Base-by-base conservation (phyloP, 2,329 filamentous ascomycete genomes). In the Apiospora koreana region DNA sequence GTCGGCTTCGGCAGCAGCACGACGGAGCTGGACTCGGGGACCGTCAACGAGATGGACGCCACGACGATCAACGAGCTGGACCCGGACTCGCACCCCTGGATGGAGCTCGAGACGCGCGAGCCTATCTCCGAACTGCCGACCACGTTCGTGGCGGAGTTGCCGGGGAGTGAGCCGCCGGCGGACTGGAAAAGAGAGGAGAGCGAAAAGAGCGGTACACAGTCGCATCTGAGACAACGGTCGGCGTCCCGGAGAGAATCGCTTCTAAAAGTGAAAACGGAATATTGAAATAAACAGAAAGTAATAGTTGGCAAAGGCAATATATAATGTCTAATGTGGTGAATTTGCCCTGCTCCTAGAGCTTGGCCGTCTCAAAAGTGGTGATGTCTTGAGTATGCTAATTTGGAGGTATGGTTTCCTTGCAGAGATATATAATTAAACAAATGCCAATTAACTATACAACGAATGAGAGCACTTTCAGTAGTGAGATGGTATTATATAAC, bases 41-140 rank as follows among this genome's bases (percentile, higher is more conserved):
- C 54, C 10, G 54, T 58, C 14, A 69, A 43, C 25, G 67, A 69
- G 54, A 69, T 69, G 67, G 66, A 68, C 66, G 66, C 66, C n/a
- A 38, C 14, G 45, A 48, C 45, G 43, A 38, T 54, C 45, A 38
- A 54, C 45, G 66, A 68, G 25, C 21, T 21, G 28, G 45, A 54
- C 10, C 23, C 28, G 18, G n/a, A 54, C 31, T 25, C 66, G 28
- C 66, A 48, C 10, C 66, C 43, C 4, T 41, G 43, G 28, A 35
- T 68, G 41, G 66, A 68, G 35, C 43, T 68, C 43, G 48, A 62
- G 35, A 54, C 67, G 23, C 31, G 25, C 14, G 41, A 64, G 18
- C 54, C 31, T 10, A 50, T 25, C 16, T n/a, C 35, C 23, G 67
- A 69, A 23, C 23, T 69, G 10, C 67, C 67, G 7, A 25, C 1